Base-by-base conservation (phyloP, 352 stramenopile genomes). In the Pythium sukuiense region DNA sequence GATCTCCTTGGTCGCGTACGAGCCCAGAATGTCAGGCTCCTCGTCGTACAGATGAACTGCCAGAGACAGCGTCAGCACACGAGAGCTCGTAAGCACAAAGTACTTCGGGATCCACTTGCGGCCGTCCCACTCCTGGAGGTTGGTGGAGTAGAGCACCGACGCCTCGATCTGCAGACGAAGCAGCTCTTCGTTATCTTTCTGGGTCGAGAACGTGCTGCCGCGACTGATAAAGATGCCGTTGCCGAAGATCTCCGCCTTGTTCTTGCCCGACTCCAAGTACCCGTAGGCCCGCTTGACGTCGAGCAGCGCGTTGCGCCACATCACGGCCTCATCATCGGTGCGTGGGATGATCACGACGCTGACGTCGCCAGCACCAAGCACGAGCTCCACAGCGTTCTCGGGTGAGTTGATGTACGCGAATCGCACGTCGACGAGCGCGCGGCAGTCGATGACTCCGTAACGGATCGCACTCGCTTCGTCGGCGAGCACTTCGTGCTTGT, bases 21-120 rank as follows among this genome's bases (percentile, higher is more conserved):
- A 93, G 11, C 83, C 83, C 13, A 96, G 61, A 29, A 96, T 87
- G 53, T 96, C 87, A 18, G 87, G 87, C 63, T 96, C 87, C 66
- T 96, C 87, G 55, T 96, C 87, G 70, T 94, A 96, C 59, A 96
- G 53, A 48, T 96, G 87, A 45, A 96, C 56, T 20, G 87, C 87
- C 1, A 96, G 80, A 14, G 87, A 93, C 55, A 93, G 73, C 12
- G 94, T 73, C 20, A 96, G 72, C 43, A 96, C 76, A 11, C 87
- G 87, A 11, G 85, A 92, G 48, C 67, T 90, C 29, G 87, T 96
- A 30, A 96, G 64, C 35, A 96, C 87, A 63, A 93, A 94, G 61
- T 96, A 96, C 69, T 96, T 96, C 0, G 87, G 81, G 43, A 96
- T 93, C 87, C 87, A 96, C 61, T 93, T 94, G 35, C 79, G 82